Base-by-base conservation (phyloP, 441 rosid species). In the Rhodomyrtus psidioides region DNA sequence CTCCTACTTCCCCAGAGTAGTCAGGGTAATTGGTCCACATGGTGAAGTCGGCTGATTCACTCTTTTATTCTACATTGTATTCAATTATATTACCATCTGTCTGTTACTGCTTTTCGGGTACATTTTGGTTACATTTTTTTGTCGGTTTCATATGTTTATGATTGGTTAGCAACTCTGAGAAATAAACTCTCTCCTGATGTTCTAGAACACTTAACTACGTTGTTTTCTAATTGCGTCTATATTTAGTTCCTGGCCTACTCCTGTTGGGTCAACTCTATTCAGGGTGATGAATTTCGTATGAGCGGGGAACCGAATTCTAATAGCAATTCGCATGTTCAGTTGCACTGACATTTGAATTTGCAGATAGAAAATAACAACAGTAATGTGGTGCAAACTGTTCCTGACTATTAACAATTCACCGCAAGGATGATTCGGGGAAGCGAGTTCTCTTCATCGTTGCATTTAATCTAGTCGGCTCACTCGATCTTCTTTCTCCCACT, bases 1-100 rank as follows among this genome's bases (percentile, higher is more conserved):
- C 81, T 86, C 88, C 84, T 85, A 84, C 87, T 86, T 90, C 85
- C 86, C 83, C 88, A 54, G n/a, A 44, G 62, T 82, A 87, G 58
- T 83, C 86, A 85, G 84, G 86, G 87, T 84, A 85, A 56, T 74
- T 55, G 81, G 87, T 86, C 57, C 62, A 65, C 84, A 81, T 82
- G 24, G 44, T 34, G 84, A 70, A 70, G 49, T 70, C n/a, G 23
- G 79, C 49, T 49, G 79, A 70, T 70, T 70, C 79, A 39, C 49
- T 70, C 49, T 70, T 70, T 42, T 70, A 23, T 70, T 70, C 79
- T 6, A 70, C 49, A 70, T 70, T 39, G 83, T 84, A 85, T 82
- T 85, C 39, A 34, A 88, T 76, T 28, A 82, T 89, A 84, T 70
- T 44, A 27, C 87, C 79, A 70, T 88, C 55, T 57, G 85, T 84